Percentiles rank a stretch among this genome's conserved stretches.
phyloP scores from a whole-genome alignment of 2,329 filamentous ascomycete genomes.

The Biscogniauxia mediterranea region DNA sequence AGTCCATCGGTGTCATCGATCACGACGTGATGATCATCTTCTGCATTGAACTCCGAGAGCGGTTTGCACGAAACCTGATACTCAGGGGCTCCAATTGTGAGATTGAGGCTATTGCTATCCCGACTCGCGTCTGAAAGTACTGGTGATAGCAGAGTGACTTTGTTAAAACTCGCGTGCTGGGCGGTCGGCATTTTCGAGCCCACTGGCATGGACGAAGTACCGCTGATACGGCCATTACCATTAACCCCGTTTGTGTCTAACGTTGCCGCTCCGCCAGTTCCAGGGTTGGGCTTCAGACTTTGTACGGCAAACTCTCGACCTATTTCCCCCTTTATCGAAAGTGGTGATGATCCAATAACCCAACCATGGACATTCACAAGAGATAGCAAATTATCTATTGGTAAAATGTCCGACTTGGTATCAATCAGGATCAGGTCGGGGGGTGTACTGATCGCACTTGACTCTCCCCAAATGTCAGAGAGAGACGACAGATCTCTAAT shows the following conservation, averaged over 20 bases:
- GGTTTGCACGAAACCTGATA: background rate
- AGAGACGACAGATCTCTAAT: background rate
- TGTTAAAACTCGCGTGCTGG: no score
- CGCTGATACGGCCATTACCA: no score
- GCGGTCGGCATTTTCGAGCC: no score
- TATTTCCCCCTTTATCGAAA: background rate
- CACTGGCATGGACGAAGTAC: no score
- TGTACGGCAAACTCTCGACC: background rate
- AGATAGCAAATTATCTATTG: background rate
- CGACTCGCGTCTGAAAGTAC: no score
- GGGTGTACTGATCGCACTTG: background rate
- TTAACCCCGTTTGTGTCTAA: no score
- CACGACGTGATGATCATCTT: slow-evolving; percentile 11
- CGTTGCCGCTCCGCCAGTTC: background rate
- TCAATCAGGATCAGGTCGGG: background rate
- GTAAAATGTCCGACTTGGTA: background rate
- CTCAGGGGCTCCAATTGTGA: background rate
- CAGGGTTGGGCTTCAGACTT: slow-evolving; percentile 1
- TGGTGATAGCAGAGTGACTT: no score
- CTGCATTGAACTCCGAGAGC: background rate
- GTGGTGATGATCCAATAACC: slow-evolving; percentile 1
- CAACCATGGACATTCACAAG: slow-evolving; percentile 2
- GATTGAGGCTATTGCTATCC: no score
- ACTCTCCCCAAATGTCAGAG: background rate
- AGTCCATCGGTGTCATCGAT: slow-evolving; percentile 16